A percentile compares a stretch with the other conserved stretches of the same genome.
Evolutionary conservation across 106 monocot genomes (phyloP).

Genomic region (Cymbidium sinense): DNA sequence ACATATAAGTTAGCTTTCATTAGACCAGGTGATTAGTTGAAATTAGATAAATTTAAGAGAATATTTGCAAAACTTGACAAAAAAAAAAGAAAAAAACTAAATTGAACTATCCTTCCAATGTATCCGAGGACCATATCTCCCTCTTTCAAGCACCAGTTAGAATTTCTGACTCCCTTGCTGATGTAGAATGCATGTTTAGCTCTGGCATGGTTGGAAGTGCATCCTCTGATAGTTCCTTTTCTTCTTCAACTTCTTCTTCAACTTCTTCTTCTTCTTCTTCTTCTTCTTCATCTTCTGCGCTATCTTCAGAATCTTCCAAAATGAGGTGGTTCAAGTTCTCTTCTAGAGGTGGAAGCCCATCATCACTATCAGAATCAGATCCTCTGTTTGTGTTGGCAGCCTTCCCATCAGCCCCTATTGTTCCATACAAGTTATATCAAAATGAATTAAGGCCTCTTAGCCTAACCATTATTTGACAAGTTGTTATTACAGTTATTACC

Average conservation of each 20-base stretch:
- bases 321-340: slow-evolving; percentile 65
- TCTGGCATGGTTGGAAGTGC: too few species aligned
- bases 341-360: slow-evolving; percentile 86
- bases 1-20: too few species aligned
- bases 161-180: too few species aligned
- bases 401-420: slow-evolving; percentile 16
- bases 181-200: too few species aligned
- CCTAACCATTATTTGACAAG: background rate
- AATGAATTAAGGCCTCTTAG: background rate
- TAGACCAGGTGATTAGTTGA: too few species aligned
- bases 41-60: too few species aligned
- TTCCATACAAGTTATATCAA: background rate
- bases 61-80: too few species aligned
- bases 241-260: background rate
- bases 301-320: slow-evolving; percentile 40
- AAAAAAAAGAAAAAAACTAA: too few species aligned
- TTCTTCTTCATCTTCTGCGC: slow-evolving; percentile 15
- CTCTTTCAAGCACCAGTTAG: too few species aligned
- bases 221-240: background rate
- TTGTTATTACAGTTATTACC: background rate
- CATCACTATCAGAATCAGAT: slow-evolving; percentile 64
- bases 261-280: slow-evolving; percentile 5
- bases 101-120: too few species aligned
- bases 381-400: slow-evolving; percentile 7
- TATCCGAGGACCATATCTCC: too few species aligned